Evolutionary conservation across 805 yeast species (phyloP), one percentile per base, ranked within the genome.

Genomic region (Saccharomycopsis javanensis): DNA sequence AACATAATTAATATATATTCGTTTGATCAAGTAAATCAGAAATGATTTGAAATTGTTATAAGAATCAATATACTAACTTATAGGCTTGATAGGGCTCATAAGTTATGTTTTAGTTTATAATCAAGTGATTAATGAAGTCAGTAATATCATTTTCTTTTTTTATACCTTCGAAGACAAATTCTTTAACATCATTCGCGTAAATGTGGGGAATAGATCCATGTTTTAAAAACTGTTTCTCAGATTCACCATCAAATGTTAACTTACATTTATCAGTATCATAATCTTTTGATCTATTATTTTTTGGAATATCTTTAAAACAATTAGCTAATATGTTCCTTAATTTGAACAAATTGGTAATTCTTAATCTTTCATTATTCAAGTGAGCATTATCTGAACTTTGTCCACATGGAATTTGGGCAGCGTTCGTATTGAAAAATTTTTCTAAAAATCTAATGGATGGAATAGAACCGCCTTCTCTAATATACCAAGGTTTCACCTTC

Each of bases 381-480:
- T 92, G 99, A 1, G 97, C 98, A 65, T 89, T 88, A 68, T 94
- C 98, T 48, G 94, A 82, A 1, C 92, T 80, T 72, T 92, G 99
- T 0, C 98, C 99, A 66, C 97, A 89, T 1, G 99, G 98, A 34
- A 94, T 80, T 69, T 94, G 98, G 0, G 92, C 95, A 1, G 97
- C 98, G 27, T 88, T 88, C 2, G 98, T 96, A 55, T 77, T 70
- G 63, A 92, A 87, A 11, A 79, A 74, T 68, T 87, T 87, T 65
- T 92, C 99, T 62, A 92, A 71, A 60, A 85, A 86, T 61, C 97
- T 72, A 6, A 94, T 83, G 10, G 92, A 85, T 1, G 99, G 97
- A 68, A 92, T 90, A 0, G 97, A 88, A 0, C 99, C 99, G 60
- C 99, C 99, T 72, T 94, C 99, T 62, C 98, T 80, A 33, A 94